Percentiles rank a stretch among this genome's conserved stretches.
Evolutionary conservation across 169 alveolate genomes (phyloP).

Genomic region (Haemoproteus tartakovskyi): DNA sequence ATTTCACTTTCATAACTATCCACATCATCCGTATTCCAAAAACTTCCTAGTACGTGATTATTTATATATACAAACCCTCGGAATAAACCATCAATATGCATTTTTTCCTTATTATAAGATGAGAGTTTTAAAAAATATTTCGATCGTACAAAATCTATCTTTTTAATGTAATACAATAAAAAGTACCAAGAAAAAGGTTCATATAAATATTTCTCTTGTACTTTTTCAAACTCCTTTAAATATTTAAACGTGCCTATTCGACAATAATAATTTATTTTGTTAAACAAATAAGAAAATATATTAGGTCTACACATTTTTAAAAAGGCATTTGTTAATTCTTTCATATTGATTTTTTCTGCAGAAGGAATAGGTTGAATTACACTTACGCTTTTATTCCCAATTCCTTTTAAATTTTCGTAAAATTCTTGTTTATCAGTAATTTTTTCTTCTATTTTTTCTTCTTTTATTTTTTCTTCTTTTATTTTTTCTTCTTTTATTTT

Average conservation of each 20-base stretch:
- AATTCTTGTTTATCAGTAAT: too few relatives aligned
- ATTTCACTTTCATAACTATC: conserved; percentile 61
- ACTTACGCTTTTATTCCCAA: too few relatives aligned
- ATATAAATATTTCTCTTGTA: conserved; percentile 13
- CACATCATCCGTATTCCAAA: conserved; percentile 57
- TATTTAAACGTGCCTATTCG: conserved; percentile 50
- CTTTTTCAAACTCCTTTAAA: conserved; percentile 42
- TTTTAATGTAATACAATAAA: conserved; percentile 35
- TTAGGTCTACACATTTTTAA: conserved; percentile 36
- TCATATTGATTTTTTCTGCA: conserved; percentile 35
- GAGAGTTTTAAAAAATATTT: conserved; percentile 41
- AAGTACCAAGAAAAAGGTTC: conserved; percentile 57
- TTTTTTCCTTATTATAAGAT: conserved; percentile 5
- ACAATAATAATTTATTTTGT: conserved; percentile 60
- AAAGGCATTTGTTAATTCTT: conserved; percentile 26
- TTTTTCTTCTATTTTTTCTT: too few relatives aligned
- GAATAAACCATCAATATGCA: conserved; percentile 33
- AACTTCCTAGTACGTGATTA: conserved; percentile 62
- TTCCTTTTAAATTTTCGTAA: too few relatives aligned
- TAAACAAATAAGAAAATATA: conserved; percentile 49
- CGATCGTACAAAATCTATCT: conserved; percentile 42
- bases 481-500: too few relatives aligned
- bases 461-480: too few relatives aligned
- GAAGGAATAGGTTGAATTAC: not conserved
- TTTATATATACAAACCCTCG: conserved; percentile 62